Base-by-base conservation (phyloP, 441 rosid genomes). In the Populus tomentosa region DNA sequence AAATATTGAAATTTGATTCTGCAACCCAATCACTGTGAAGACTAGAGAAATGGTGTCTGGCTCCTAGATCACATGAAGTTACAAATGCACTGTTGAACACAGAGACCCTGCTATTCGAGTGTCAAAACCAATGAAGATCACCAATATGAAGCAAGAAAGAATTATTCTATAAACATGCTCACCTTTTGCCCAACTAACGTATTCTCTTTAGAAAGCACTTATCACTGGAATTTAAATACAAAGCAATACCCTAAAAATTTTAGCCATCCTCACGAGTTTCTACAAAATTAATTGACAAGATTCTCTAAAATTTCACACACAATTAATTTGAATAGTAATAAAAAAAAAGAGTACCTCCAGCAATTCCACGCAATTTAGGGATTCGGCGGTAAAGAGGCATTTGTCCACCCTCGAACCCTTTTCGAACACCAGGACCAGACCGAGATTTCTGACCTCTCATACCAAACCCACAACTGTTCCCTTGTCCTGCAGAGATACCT, bases 391-490 rank as follows among this genome's bases (percentile, higher is more conserved):
- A 92, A 23, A 95, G 96, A 23, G 99, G 98, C 85, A 91, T 95
- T 81, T 95, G 98, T 1, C 97, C 99, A 20, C 98, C 98, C 83
- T 95, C 98, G 35, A 95, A 95, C 0, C 97, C 98, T 84, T 83
- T 91, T 83, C 86, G 88, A 62, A 93, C 89, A 20, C 99, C 99
- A 20, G 97, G 98, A 72, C 99, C 99, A 0, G 98, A 93, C 76
- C 97, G 85, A 16, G 99, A 92, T 73, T 95, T 93, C 88, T 95
- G 98, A 23, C 98, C 98, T 82, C 97, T 89, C 99, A 95, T 95
- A 20, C 99, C 98, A 75, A 95, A 95, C 75, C 99, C 99, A 79
- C 97, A 93, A 82, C 98, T 95, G 23, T 87, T 88, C 5, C 98
- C 98, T 84, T 95, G 99, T 1, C 99, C 98, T 5, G 99, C 97